These are phyloP conservation scores for Cladosporium sp. DNA, from an alignment of 2,329 filamentous ascomycete species.

Conservation along the genomic window DNA sequence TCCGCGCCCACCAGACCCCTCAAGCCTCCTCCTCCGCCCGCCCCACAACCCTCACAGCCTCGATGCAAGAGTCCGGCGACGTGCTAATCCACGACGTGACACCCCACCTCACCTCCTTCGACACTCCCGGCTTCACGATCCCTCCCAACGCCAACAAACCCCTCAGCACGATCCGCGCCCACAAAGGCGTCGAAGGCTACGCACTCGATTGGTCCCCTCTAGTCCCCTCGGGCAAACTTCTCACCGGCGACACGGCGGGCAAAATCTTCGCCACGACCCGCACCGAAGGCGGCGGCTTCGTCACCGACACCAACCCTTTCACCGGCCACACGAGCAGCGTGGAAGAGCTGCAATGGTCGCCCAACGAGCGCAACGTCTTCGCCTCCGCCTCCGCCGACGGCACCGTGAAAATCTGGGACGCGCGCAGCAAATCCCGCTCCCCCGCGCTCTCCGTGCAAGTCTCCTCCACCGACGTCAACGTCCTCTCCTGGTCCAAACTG, in stretches of 20 bases:
- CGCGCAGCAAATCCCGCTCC: conserved; percentile 82
- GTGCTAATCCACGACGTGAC: conserved; percentile 94
- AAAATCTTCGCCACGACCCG: conserved; percentile 84
- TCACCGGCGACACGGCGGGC: conserved; percentile 89
- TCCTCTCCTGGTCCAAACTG: conserved; percentile 89
- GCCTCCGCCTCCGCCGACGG: conserved; percentile 92
- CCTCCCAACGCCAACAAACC: conserved; percentile 84
- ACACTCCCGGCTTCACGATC: conserved; percentile 77
- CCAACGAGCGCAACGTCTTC: conserved; percentile 88
- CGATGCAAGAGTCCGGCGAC: conserved; percentile 86
- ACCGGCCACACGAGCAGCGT: conserved; percentile 79
- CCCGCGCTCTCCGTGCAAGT: conserved; percentile 85
- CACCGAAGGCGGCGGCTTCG: conserved; percentile 83
- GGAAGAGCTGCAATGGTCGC: conserved; percentile 96
- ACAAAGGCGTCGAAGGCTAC: conserved; percentile 85
- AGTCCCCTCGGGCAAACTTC: conserved; percentile 73
- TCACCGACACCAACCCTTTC: conserved; percentile 80
- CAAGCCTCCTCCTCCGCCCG: conserved; percentile 65
- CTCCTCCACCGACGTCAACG: conserved; percentile 84
- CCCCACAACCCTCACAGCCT: conserved; percentile 80
- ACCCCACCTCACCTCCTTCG: conserved; percentile 82
- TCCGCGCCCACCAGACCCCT: conserved; percentile 79
- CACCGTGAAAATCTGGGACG: conserved; percentile 93
- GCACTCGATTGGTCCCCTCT: conserved; percentile 94
- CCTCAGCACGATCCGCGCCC: conserved; percentile 78